phyloP scores from a whole-genome alignment of 805 yeast genomes.

The Clavispora fructus region DNA sequence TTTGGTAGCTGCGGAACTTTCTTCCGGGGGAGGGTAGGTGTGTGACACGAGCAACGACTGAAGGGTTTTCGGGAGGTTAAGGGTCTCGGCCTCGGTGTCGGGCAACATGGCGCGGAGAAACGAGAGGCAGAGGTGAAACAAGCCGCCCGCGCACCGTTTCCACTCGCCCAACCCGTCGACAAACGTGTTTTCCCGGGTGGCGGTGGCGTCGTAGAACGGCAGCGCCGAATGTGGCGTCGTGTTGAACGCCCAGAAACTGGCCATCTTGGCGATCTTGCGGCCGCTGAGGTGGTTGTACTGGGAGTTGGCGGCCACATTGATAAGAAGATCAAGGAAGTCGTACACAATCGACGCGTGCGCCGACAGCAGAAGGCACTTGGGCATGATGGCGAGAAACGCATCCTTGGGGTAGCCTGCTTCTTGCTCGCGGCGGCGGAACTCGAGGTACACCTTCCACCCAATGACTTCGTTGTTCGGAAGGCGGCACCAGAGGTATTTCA shows the following conservation, averaged over 20 bases:
- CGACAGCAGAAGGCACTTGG: slow-evolving; percentile 74
- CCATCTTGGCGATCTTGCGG: slow-evolving; percentile 71
- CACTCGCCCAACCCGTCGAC: slow-evolving; percentile 70
- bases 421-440: slow-evolving; percentile 60
- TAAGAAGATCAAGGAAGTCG: slow-evolving; percentile 78
- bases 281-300: slow-evolving; percentile 75
- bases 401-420: slow-evolving; percentile 62
- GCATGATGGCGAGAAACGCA: slow-evolving; percentile 79
- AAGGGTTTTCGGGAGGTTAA: slow-evolving; percentile 59
- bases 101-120: slow-evolving; percentile 77
- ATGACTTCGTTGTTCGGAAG: slow-evolving; percentile 73
- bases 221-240: slow-evolving; percentile 27
- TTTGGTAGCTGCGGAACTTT: slow-evolving; percentile 26
- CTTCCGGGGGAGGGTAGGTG: slow-evolving; percentile 67
- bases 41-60: slow-evolving; percentile 60
- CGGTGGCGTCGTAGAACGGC: slow-evolving; percentile 35
- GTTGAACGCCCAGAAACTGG: slow-evolving; percentile 86
- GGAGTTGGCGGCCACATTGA: slow-evolving; percentile 73
- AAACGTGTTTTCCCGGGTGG: slow-evolving; percentile 36
- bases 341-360: slow-evolving; percentile 87
- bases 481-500: slow-evolving; percentile 85
- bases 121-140: slow-evolving; percentile 72
- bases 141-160: slow-evolving; percentile 80
- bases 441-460: slow-evolving; percentile 80
- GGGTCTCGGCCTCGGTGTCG: slow-evolving; percentile 52